Percentiles rank a stretch among this genome's conserved stretches.
These are phyloP conservation scores for Rhizophagus prolifer DNA, from an alignment of 192 early-diverging fungal genomes.

Conservation along the genomic window DNA sequence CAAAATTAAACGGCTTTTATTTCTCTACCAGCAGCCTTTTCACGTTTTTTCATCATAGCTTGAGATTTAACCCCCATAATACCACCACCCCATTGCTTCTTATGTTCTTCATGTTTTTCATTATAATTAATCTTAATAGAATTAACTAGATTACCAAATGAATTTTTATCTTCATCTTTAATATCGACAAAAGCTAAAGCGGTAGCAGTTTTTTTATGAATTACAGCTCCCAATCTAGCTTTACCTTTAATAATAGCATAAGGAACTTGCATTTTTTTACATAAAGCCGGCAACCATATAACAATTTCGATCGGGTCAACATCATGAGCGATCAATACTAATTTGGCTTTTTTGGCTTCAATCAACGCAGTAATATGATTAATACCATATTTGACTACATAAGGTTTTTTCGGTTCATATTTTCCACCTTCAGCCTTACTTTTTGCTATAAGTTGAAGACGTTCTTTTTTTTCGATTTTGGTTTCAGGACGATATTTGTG, in stretches of 20 bases:
- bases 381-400: constrained; percentile 98
- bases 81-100: constrained; percentile 97
- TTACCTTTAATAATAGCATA: constrained; percentile 99
- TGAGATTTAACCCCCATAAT: constrained; percentile 94
- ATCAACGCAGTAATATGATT: constrained; percentile 99
- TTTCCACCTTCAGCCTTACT: constrained; percentile 88
- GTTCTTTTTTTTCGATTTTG: constrained; percentile 92
- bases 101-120: constrained; percentile 91
- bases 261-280: constrained; percentile 99
- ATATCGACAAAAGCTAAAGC: constrained; percentile 94
- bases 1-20: not conserved
- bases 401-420: constrained; percentile 88
- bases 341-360: constrained; percentile 98
- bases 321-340: constrained; percentile 99
- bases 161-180: constrained; percentile 92
- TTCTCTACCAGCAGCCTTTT: constrained; percentile 23
- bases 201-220: constrained; percentile 99
- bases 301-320: constrained; percentile 99
- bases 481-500: constrained; percentile 99
- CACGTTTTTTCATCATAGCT: constrained; percentile 75
- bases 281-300: constrained; percentile 98
- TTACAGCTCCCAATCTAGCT: constrained; percentile 95
- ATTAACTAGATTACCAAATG: constrained; percentile 82
- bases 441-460: constrained; percentile 85
- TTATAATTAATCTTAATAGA: constrained; percentile 94